Evolutionary conservation across 2,329 filamentous ascomycete genomes (phyloP).

Genomic region (Esteya vermicola): DNA sequence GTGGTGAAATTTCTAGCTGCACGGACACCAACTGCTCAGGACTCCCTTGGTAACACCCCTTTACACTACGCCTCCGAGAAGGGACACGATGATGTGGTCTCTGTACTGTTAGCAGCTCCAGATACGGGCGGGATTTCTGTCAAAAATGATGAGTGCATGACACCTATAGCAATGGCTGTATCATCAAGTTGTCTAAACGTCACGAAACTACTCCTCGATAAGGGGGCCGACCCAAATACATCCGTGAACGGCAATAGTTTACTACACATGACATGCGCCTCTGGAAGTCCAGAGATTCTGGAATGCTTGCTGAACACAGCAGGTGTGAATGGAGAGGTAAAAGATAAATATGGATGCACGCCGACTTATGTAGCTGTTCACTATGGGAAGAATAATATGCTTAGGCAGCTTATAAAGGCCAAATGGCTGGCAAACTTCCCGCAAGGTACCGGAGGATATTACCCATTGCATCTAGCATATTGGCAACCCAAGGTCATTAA

Average conservation of each 20-base stretch:
- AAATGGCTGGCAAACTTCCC: neutral
- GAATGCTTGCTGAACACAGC: neutral
- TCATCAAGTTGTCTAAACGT: neutral
- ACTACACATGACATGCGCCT: neutral
- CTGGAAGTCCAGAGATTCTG: neutral
- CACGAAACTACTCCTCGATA: neutral
- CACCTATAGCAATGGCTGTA: neutral
- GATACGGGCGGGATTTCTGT: neutral
- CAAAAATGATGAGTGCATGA: neutral
- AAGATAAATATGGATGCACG: neutral
- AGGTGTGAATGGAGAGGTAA: neutral
- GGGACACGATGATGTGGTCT: neutral
- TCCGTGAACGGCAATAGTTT: neutral
- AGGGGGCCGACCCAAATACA: neutral
- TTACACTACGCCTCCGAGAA: neutral
- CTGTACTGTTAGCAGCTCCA: neutral
- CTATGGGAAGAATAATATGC: neutral
- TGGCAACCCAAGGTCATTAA: neutral
- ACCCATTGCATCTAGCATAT: neutral
- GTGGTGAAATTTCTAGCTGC: neutral
- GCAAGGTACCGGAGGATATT: neutral
- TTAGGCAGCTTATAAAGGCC: neutral
- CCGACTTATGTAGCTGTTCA: neutral
- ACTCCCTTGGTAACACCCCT: neutral
- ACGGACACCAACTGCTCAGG: neutral